Conservation (phyloP, 345 rosid species). For the Hibiscus mutabilis region DNA sequence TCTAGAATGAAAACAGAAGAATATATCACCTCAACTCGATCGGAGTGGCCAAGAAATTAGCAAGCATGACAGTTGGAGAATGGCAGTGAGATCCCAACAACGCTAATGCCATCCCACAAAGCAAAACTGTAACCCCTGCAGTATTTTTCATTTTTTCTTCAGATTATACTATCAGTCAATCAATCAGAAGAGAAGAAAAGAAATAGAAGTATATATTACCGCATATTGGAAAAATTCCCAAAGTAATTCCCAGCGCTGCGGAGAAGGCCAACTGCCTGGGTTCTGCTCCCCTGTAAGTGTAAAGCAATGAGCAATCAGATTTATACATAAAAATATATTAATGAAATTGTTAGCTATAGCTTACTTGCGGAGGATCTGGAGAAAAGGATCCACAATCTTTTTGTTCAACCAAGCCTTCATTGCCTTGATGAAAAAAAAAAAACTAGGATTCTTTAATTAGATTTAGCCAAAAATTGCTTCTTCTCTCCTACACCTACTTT, state of each 20-base stretch:
- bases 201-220: constrained; percentile 31
- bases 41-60: constrained; percentile 84
- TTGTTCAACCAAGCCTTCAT: constrained; percentile 41
- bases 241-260: constrained; percentile 70
- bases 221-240: constrained; percentile 85
- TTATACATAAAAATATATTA: background rate
- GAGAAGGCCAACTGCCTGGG: constrained; percentile 92
- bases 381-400: constrained; percentile 63
- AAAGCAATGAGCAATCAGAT: background rate
- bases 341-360: background rate
- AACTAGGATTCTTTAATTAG: background rate
- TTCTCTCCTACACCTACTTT: too few species aligned
- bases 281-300: constrained; percentile 57
- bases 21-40: constrained; percentile 65
- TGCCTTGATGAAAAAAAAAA: constrained; percentile 22
- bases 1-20: constrained; percentile 18
- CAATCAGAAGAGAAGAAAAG: background rate
- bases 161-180: background rate
- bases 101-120: constrained; percentile 82
- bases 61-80: constrained; percentile 80
- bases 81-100: constrained; percentile 65
- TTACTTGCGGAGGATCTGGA: constrained; percentile 68
- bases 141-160: background rate
- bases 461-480: too few species aligned
- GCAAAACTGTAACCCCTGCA: constrained; percentile 74